Evolutionary conservation across 2,329 filamentous ascomycete species (phyloP), one percentile per base, ranked within the genome.

Genomic region (Apiospora sp.): DNA sequence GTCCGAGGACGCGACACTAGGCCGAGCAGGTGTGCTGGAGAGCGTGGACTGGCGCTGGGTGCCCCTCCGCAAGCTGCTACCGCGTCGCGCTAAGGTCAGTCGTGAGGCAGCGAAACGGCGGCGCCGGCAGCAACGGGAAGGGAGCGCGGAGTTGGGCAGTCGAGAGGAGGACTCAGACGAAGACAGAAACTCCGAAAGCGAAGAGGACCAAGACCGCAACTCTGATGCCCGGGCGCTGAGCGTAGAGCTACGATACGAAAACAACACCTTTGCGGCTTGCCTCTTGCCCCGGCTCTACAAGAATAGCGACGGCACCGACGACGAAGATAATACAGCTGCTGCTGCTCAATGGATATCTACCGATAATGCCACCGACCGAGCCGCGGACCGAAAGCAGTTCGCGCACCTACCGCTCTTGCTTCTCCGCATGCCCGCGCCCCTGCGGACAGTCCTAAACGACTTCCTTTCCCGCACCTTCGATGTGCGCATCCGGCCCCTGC

Each of bases 381-480:
- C 72, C 3, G 67, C 74, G 7, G 75, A 79, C 27, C 34, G 76
- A 1, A 69, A 64, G 3, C n/a, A 27, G 0, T 90, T 90, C 71
- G 46, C 87, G 4, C 78, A 83, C 43, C 81, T 90, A 0, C 88
- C 89, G 0, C 80, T 91, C 0, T 81, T 91, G 2, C 80, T 91
- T 0, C 79, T 90, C 43, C 84, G 88, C 34, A 90, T 90, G 87
- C 89, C 89, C 0, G 80, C 85, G 4, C 80, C 87, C 2, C 80
- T 91, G 0, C 89, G 88, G 75, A 73, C 81, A 2, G 80, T 87
- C 27, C 75, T 91, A 0, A 73, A 83, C n/a, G 84, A 86, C 30
- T 91, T 90, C 78, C 80, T 91, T 14, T 82, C 84, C 4, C 84
- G 80, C 58, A 85, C 85, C 0, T 90, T 91, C 74, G 89, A 91